A percentile compares a stretch with the other conserved stretches of the same genome.
Evolutionary conservation across 1,284 basidiomycete species (phyloP).

Genomic region (Rhizoctonia solani): DNA sequence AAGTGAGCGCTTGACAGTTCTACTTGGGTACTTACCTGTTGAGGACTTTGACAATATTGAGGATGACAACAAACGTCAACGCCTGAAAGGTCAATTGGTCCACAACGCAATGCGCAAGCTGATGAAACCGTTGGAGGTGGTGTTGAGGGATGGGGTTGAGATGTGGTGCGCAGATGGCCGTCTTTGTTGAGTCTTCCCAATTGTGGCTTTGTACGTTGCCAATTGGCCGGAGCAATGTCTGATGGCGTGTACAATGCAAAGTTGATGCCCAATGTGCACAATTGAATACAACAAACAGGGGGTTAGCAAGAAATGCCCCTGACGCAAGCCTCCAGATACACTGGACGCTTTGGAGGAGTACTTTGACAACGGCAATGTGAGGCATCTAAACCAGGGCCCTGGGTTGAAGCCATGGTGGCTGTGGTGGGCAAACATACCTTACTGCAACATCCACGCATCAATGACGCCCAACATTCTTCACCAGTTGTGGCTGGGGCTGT

Average conservation of each 20-base stretch:
- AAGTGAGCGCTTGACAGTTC: neutral
- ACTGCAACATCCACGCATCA: constrained; percentile 8
- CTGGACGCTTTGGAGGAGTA: neutral
- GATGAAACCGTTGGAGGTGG: constrained; percentile 23
- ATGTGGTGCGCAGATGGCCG: constrained; percentile 34
- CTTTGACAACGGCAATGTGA: neutral
- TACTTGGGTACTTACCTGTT: constrained; percentile 31
- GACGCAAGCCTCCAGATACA: neutral
- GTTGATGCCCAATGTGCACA: constrained; percentile 2
- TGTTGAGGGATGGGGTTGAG: constrained; percentile 2
- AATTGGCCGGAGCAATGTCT: constrained; percentile 38
- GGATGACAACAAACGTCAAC: neutral
- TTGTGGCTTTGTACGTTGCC: constrained; percentile 33
- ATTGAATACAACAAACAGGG: neutral
- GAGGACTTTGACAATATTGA: constrained; percentile 13
- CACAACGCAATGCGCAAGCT: constrained; percentile 34
- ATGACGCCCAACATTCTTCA: constrained; percentile 37
- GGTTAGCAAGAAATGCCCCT: neutral
- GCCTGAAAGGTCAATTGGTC: constrained; percentile 23
- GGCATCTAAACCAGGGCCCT: neutral
- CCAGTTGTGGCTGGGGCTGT: constrained; percentile 34
- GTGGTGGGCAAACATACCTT: constrained; percentile 18
- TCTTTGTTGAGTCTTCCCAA: neutral
- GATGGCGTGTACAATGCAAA: neutral
- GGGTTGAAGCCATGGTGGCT: constrained; percentile 6